Base-by-base conservation (phyloP, 2,329 filamentous ascomycete genomes). In the Bipolaris zeicola region DNA sequence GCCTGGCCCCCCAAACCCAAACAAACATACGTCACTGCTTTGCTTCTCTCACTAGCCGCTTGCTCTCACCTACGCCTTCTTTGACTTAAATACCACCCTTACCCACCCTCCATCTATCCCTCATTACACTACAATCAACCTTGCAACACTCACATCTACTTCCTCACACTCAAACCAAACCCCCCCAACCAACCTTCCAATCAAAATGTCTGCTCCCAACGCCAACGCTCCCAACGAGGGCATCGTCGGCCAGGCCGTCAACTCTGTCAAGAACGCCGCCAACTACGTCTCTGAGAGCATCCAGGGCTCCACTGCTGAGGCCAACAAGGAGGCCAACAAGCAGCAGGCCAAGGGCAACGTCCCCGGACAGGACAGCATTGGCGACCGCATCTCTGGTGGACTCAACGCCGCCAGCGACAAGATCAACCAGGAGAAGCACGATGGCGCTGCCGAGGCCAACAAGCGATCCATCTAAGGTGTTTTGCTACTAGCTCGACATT, bases 301-400 rank as follows among this genome's bases (percentile, higher is more conserved):
- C 73, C 82, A 88, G 80, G 79, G 87, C 74, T 79, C 80, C 59
- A 72, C 80, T 61, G 79, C 79, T 60, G 81, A 82, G 64, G 79
- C 83, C 60, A 85, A 81, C 79, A 89, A 89, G 85, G 86, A 89
- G 79, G 80, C 80, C 80, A 89, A 89, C 84, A 89, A 89, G 84
- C 66, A 70, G 64, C 75, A 77, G 63, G 77, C 75, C 70, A 79
- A 78, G 64, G 87, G 87, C 76, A 89, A 89, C 83, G 85, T 86
- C 73, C 65, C 66, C 61, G 68, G 69, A 38, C 48, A 70, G 41
- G 64, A 67, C 61, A 58, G 59, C 33, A 0, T 72, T 20, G 75
- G 66, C 74, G 78, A 87, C 71, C 86, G 87, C 62, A 78, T 78
- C 68, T 77, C 75, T 43, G 83, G 83, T 60, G 83, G 81, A 53